These are phyloP conservation scores for Aspergillus piperis DNA, from an alignment of 2,329 filamentous ascomycete species.

Conservation along the genomic window DNA sequence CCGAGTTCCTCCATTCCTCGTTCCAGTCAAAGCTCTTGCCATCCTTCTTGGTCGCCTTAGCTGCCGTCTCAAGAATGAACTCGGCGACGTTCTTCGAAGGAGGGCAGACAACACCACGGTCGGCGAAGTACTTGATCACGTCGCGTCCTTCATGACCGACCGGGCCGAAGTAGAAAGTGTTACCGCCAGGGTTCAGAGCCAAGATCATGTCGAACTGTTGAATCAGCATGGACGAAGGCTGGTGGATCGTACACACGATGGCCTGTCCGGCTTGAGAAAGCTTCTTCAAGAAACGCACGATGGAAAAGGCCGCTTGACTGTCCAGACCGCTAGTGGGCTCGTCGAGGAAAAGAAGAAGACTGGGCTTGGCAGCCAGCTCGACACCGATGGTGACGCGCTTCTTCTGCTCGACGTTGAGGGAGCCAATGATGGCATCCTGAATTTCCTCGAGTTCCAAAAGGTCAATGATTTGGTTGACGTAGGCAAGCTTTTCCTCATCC, in stretches of 20 bases:
- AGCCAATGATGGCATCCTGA: constrained; percentile 66
- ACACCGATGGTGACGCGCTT: constrained; percentile 74
- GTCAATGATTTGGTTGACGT: constrained; percentile 67
- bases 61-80: constrained; percentile 66
- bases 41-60: constrained; percentile 56
- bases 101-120: constrained; percentile 66
- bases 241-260: constrained; percentile 74
- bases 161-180: constrained; percentile 72
- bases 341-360: constrained; percentile 68
- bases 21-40: constrained; percentile 69
- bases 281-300: constrained; percentile 69
- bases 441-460: constrained; percentile 66
- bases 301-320: constrained; percentile 67
- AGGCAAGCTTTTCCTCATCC: constrained; percentile 63
- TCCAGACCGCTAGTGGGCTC: constrained; percentile 73
- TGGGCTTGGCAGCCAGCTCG: constrained; percentile 69
- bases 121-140: constrained; percentile 68
- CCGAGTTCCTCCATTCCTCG: constrained; percentile 69
- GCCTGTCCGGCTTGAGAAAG: constrained; percentile 67
- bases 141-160: constrained; percentile 67
- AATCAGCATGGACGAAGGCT: constrained; percentile 68
- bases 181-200: constrained; percentile 67
- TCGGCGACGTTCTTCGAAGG: constrained; percentile 67
- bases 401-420: constrained; percentile 67
- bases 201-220: constrained; percentile 75